phyloP scores from a whole-genome alignment of 192 early-diverging fungal genomes.

The Backusella tarrabulga region DNA sequence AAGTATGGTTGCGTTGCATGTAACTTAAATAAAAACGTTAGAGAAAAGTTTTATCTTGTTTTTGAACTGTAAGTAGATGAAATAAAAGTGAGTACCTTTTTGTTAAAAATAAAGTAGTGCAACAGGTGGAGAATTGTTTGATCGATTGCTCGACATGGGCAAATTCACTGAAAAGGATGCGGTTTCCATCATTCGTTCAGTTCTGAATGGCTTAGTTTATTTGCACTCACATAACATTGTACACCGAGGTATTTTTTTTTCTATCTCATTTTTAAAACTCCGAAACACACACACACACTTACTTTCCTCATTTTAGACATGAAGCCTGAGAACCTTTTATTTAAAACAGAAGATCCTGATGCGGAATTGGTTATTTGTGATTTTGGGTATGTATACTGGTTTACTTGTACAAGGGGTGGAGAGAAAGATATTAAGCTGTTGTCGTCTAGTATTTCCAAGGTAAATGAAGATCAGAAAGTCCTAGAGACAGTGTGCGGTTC shows the following conservation, averaged over 20 bases:
- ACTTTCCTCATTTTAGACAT: constrained; percentile 43
- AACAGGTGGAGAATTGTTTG: constrained; percentile 88
- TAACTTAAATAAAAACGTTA: constrained; percentile 8
- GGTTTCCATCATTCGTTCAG: constrained; percentile 66
- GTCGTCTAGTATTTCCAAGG: constrained; percentile 57
- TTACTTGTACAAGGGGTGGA: background rate
- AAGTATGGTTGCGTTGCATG: background rate
- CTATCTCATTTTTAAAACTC: background rate
- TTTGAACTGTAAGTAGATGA: constrained; percentile 62
- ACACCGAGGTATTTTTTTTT: constrained; percentile 60
- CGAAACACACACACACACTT: background rate
- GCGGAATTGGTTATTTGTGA: constrained; percentile 82
- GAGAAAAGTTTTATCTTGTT: constrained; percentile 73
- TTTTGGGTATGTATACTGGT: constrained; percentile 56
- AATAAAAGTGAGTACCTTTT: background rate
- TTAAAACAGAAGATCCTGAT: constrained; percentile 55
- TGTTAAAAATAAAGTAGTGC: constrained; percentile 32
- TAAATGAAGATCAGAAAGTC: constrained; percentile 58
- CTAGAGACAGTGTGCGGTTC: constrained; percentile 85
- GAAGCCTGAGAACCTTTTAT: constrained; percentile 90
- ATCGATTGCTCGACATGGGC: constrained; percentile 73
- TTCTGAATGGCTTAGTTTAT: constrained; percentile 78
- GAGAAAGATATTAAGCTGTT: background rate
- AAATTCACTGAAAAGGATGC: constrained; percentile 86
- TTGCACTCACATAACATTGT: constrained; percentile 86